phyloP scores from a whole-genome alignment of 2,329 filamentous ascomycete genomes.

The Zymoseptoria pseudotritici region DNA sequence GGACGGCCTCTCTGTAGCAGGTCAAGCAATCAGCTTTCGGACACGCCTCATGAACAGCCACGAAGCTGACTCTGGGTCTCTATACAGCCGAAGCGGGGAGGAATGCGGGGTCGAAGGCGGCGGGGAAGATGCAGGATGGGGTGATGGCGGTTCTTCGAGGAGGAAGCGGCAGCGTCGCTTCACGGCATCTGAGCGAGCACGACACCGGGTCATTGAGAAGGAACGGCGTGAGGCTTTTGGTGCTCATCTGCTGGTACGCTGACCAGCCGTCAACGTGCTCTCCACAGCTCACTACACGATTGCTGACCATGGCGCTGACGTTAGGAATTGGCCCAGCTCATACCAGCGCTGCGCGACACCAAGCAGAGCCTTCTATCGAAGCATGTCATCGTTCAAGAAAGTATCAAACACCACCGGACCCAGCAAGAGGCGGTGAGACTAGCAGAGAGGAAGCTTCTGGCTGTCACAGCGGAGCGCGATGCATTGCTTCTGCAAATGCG shows the following conservation, averaged over 20 bases:
- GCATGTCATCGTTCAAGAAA: slow-evolving; percentile 11
- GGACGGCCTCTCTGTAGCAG: background rate
- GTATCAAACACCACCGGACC: slow-evolving; percentile 7
- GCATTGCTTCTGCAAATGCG: background rate
- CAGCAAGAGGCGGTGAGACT: background rate
- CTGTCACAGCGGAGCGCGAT: slow-evolving; percentile 3
- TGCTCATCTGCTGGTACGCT: slow-evolving; percentile 6
- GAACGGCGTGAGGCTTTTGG: slow-evolving; percentile 12
- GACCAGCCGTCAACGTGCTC: background rate
- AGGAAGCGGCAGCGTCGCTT: slow-evolving; percentile 4
- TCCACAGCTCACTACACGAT: background rate
- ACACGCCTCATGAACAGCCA: background rate
- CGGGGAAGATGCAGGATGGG: background rate
- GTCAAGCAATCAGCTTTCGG: no score
- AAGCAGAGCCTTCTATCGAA: slow-evolving; percentile 13
- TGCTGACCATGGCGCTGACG: background rate
- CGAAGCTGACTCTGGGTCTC: background rate
- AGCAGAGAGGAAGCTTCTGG: background rate
- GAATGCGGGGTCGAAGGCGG: background rate
- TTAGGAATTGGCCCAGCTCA: slow-evolving; percentile 8
- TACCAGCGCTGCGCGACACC: slow-evolving; percentile 8
- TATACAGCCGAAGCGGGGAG: background rate
- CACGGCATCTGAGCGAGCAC: slow-evolving; percentile 6
- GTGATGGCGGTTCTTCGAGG: background rate
- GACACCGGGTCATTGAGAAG: slow-evolving; percentile 12